Evolutionary conservation across 2,329 filamentous ascomycete genomes (phyloP), one percentile per base, ranked within the genome.

Genomic region (Cladophialophora carrionii): DNA sequence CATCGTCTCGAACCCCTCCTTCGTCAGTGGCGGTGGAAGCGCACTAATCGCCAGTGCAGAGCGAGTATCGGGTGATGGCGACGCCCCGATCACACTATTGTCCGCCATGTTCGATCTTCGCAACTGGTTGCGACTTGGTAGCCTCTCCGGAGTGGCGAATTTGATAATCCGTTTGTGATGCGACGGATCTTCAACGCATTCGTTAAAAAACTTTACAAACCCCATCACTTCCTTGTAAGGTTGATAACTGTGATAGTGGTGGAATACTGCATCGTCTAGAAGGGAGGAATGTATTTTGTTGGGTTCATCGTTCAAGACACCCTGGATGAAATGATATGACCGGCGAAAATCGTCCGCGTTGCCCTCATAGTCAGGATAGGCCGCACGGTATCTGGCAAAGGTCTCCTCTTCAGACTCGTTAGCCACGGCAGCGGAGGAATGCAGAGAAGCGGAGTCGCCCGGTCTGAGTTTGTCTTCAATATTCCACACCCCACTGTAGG

Each of bases 211-310:
- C 1, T 74, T 70, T 61, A 78, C 75, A 60, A 81, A 82, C 7
- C 64, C 55, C 20, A 77, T 57, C 22, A 69, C 64, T 37, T 73
- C 62, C 4, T 75, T 54, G 65, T 81, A 76, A n/a, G 61, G 58
- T 3, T 71, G 73, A 64, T 80, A 82, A 29, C 76, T 73, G 17
- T 73, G 65, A 6, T 75, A 70, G 65, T 80, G 74, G 68, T 76
- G 74, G 59, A 78, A 79, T 57, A 82, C 71, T 63, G 80, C 81
- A 67, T 82, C 80, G 70, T 82, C 80, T 77, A 79, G 81, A 14
- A 81, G 61, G 26, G 74, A 77, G 12, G 76, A 78, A 57, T 74
- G 73, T 43, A 74, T 60, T 26, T 68, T 41, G 78, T 64, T 31
- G 72, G 59, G 22, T 65, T 65, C n/a, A 75, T 68, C 43, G 80